Evolutionary conservation across 2,329 filamentous ascomycete species (phyloP), one percentile per base, ranked within the genome.

Genomic region (Fusarium armeniacum): DNA sequence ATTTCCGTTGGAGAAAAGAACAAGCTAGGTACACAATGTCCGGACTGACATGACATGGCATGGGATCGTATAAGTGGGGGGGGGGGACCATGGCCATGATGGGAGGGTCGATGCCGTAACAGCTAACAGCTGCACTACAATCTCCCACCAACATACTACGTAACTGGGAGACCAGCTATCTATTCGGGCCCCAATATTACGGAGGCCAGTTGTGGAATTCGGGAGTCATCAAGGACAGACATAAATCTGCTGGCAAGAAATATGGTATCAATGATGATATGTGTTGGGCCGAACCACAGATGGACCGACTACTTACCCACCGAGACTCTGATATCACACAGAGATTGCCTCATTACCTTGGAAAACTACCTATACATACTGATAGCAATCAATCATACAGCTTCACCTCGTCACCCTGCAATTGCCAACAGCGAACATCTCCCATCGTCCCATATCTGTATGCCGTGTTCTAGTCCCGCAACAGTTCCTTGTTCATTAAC

Each of bases 1-100:
- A 18, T 30, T 18, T 61, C 32, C 20, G 56, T 62, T 64, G 67
- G 59, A 55, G 62, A 65, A 62, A 52, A 28, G 24, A 62, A 38
- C 24, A 36, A 51, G 24, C 62, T 52, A 54, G 62, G 54, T 35
- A 45, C 44, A 66, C 38, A 49, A 49, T 65, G 36, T 66, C 54
- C 62, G 62, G 30, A 49, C 30, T 46, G 33, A 33, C 52, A 52
- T 40, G 24, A 41, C 49, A 52, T 40, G 35, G 24, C 49, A 41
- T 28, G 59, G 36, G 28, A 24, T 65, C 24, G 24, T 65, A 61
- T 65, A 65, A 65, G 62, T 65, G 62, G 62, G 61, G 62, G 62
- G 62, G 61, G 62, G 62, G 62, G 62, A 54, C 46, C 24, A 49
- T 33, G 40, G 47, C 52, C 46, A 62, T 40, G 46, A 59, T 65